Conservation (phyloP, 2,329 filamentous ascomycete genomes). For the Paecilomyces sp. region DNA sequence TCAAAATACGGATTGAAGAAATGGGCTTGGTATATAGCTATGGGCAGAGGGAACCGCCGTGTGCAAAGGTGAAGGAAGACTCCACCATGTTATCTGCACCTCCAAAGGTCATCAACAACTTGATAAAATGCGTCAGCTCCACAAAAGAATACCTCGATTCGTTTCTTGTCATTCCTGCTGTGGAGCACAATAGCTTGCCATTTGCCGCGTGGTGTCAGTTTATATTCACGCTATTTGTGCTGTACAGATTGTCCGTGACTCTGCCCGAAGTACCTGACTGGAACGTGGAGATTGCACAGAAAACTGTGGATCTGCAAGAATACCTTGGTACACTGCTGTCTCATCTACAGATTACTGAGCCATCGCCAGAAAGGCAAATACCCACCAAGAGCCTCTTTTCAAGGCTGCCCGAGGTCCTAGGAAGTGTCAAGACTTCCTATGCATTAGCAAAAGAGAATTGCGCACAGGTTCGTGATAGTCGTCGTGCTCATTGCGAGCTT, state of each 20-base stretch:
- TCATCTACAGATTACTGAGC: constrained; percentile 4
- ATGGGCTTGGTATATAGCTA: constrained; percentile 10
- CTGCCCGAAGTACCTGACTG: constrained; percentile 7
- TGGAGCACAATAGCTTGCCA: constrained; percentile 5
- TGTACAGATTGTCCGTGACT: constrained; percentile 7
- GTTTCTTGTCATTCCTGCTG: constrained; percentile 3
- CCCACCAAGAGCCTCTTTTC: constrained; percentile 10
- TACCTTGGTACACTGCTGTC: constrained; percentile 6
- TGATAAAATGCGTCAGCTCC: constrained; percentile 7
- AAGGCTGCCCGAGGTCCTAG: constrained; percentile 8
- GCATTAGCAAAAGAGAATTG: constrained; percentile 5
- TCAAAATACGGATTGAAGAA: constrained; percentile 8
- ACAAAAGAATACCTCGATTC: constrained; percentile 7
- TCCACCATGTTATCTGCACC: constrained; percentile 5
- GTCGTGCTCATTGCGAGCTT: neutral
- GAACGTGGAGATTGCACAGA: constrained; percentile 8
- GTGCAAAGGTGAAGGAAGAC: constrained; percentile 2
- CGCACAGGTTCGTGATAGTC: constrained; percentile 1
- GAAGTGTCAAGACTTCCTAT: constrained; percentile 10
- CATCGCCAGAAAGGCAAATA: constrained; percentile 5
- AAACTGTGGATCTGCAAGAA: constrained; percentile 6
- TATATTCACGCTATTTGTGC: constrained; percentile 8
- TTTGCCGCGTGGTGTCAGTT: constrained; percentile 9
- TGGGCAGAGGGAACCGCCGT: constrained; percentile 4
- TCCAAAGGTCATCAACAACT: constrained; percentile 7